Base-by-base conservation (phyloP, 345 rosid genomes). In the Sisymbrium irio region DNA sequence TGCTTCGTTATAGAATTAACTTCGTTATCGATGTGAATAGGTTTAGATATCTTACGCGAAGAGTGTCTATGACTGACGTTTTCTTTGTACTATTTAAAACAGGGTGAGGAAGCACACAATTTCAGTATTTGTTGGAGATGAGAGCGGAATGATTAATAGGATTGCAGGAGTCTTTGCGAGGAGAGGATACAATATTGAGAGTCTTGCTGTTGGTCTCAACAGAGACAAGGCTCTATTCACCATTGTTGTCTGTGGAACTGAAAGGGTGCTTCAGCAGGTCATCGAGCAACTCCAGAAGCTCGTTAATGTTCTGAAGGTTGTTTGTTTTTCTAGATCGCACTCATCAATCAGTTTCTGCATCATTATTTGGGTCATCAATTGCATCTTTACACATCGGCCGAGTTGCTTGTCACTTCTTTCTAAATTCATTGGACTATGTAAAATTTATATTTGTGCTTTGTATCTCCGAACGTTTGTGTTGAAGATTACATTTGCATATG, bases 81-180 rank as follows among this genome's bases (percentile, higher is more conserved):
- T 44, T 42, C 13, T 62, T 4, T 62, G 57, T 13, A 12, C 4
- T 6, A 1, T 0, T 37, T 57, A 62, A 46, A 62, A 7, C 79
- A 90, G 99, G 87, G 85, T 82, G 75, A 87, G 84, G 82, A 78
- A 89, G 75, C 97, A 94, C 78, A 87, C 97, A 0, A 85, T 95
- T 33, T 95, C 97, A 0, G 97, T 95, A 20, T 92, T 89, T 75
- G 99, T 95, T 57, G 99, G 99, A 59, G 97, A 95, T 65, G 99
- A 95, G 72, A 92, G 97, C 72, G 99, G 99, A 44, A 95, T 95
- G 88, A 92, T 95, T 65, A 95, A 95, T 46, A 81, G 97, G 81
- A 95, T 95, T 57, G 97, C 99, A 0, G 99, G 97, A 47, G 99
- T 95, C 3, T 95, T 95, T 77, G 96, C 97, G 1, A 86, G 97